Evolutionary conservation across 164 flowering plant genomes (phyloP).

Genomic region (Houttuynia cordata): DNA sequence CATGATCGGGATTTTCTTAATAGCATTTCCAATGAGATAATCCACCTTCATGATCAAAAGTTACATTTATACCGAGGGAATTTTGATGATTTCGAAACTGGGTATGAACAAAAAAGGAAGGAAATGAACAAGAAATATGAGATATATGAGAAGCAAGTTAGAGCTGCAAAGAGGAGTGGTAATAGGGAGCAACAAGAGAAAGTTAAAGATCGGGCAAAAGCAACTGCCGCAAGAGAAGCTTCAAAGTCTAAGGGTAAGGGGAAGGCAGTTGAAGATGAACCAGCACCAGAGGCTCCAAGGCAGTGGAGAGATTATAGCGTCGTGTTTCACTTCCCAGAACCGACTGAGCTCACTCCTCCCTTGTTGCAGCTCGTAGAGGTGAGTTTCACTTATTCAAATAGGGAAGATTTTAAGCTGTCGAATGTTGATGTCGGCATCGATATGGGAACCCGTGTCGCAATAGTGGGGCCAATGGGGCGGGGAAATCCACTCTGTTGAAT

Average conservation of each 20-base stretch:
- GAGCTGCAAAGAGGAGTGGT: constrained; percentile 68
- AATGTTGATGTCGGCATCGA: constrained; percentile 79
- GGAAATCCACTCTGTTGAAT: constrained; percentile 71
- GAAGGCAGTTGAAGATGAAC: not conserved
- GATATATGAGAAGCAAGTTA: constrained; percentile 52
- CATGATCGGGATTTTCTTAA: constrained; percentile 82
- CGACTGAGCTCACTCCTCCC: constrained; percentile 57
- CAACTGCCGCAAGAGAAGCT: not conserved
- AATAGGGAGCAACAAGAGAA: constrained; percentile 56
- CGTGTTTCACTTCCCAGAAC: not conserved
- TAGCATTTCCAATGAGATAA: constrained; percentile 62
- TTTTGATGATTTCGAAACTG: constrained; percentile 67
- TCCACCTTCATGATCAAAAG: constrained; percentile 29
- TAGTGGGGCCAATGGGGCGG: constrained; percentile 84
- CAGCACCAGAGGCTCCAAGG: constrained; percentile 64
- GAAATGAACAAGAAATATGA: constrained; percentile 72
- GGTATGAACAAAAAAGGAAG: constrained; percentile 63
- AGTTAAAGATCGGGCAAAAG: constrained; percentile 14
- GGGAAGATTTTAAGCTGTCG: constrained; percentile 53
- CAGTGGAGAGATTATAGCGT: not conserved
- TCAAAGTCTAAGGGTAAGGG: not conserved
- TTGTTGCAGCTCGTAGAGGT: constrained; percentile 70
- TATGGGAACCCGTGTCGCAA: constrained; percentile 81
- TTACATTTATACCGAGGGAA: constrained; percentile 66
- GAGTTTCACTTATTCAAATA: constrained; percentile 58